Conservation (phyloP, 1,284 basidiomycete genomes). For the Ustilago esculenta region DNA sequence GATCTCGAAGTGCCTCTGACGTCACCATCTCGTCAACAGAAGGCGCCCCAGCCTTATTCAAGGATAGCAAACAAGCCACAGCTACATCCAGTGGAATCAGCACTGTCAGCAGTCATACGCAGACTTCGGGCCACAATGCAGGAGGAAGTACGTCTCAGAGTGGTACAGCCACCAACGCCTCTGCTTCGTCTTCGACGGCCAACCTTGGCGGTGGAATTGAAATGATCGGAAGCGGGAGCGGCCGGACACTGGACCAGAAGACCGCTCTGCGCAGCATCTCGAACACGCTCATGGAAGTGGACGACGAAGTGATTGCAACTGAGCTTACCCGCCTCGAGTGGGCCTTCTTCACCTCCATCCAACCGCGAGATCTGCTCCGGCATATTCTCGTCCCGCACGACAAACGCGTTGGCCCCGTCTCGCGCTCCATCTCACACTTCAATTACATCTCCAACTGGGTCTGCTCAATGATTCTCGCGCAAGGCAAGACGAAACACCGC, state of each 20-base stretch:
- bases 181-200: slow-evolving; percentile 11
- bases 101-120: slow-evolving; percentile 1
- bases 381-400: slow-evolving; percentile 56
- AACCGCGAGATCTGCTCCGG: slow-evolving; percentile 56
- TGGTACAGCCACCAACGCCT: slow-evolving; percentile 1
- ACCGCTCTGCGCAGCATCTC: slow-evolving; percentile 48
- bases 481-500: slow-evolving; percentile 56
- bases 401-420: slow-evolving; percentile 51
- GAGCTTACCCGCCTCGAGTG: slow-evolving; percentile 60
- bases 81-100: slow-evolving; percentile 6
- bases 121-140: slow-evolving; percentile 5
- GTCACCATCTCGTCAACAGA: slow-evolving; percentile 38
- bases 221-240: background rate
- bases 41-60: slow-evolving; percentile 2
- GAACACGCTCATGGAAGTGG: slow-evolving; percentile 52
- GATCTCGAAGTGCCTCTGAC: slow-evolving; percentile 44
- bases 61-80: slow-evolving; percentile 9
- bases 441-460: slow-evolving; percentile 64
- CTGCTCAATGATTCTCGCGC: slow-evolving; percentile 59
- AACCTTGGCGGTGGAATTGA: slow-evolving; percentile 9
- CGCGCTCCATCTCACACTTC: slow-evolving; percentile 60
- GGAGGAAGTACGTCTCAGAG: background rate
- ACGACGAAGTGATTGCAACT: slow-evolving; percentile 53
- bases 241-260: slow-evolving; percentile 38
- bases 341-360: slow-evolving; percentile 55